Evolutionary conservation across 768 basidiomycete species (phyloP), one percentile per base, ranked within the genome.

Genomic region (Suillus lakei): DNA sequence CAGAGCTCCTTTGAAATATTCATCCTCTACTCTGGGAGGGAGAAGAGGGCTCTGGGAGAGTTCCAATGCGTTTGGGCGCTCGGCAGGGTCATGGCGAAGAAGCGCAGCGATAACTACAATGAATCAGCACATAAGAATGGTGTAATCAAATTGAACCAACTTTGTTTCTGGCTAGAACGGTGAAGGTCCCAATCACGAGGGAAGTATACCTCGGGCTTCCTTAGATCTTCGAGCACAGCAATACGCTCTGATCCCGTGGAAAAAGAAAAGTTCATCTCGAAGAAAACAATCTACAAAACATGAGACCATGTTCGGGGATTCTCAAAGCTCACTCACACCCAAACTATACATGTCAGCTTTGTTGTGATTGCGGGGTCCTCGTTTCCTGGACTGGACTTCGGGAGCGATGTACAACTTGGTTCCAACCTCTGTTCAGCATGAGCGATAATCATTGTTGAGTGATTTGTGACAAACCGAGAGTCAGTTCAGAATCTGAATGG

Each of bases 281-380:
- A 98, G 78, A 98, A 98, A 16, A 98, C 96, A 68, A 98, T 89
- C 93, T 96, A 67, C 26, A 30, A 41, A 65, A 44, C 32, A 51
- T 59, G 18, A 26, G 58, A 12, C 44, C 38, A 66, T 13, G 5
- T 50, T 62, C 7, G 56, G 62, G 13, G 23, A 44, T n/a, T 12
- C 26, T 16, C 18, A 62, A 21, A 15, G 18, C 26, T 13, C 10
- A 81, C 89, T 60, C 73, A 95, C 94, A 28, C 96, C 96, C 12
- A 97, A 85, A 75, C 94, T 95, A 74, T 96, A 98, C 85, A 98
- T 90, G 71, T 98, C 96, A 0, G 95, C 96, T 72, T 96, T 97
- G 41, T 82, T 87, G 68, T 94, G 93, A 72, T 93, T 91, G 59
- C 88, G 83, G n/a, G 88, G 88, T 0, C 87, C 80, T 54, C 81